Evolutionary conservation across 2,329 filamentous ascomycete species (phyloP).

Genomic region (Penicillium corylophilum): DNA sequence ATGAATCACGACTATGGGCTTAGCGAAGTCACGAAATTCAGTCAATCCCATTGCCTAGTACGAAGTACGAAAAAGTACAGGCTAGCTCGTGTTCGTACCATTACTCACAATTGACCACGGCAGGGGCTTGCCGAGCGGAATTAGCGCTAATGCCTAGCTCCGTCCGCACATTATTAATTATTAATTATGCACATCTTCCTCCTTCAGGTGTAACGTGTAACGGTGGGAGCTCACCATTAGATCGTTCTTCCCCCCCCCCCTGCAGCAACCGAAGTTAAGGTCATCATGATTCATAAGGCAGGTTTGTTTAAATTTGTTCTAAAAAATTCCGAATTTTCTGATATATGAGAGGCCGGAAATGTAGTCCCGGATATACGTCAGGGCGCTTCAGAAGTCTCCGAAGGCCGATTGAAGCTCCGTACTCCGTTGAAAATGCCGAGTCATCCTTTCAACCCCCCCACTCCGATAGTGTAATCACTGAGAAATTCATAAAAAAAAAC

Average conservation of each 20-base stretch:
- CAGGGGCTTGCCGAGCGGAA: slow-evolving; percentile 7
- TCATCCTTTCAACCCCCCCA: slow-evolving; percentile 7
- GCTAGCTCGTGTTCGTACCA: background rate
- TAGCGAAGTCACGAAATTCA: no score
- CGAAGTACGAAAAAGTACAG: background rate
- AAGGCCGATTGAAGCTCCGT: slow-evolving; percentile 19
- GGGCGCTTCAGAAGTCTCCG: slow-evolving; percentile 12
- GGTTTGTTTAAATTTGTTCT: no score
- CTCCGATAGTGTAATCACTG: slow-evolving; percentile 9
- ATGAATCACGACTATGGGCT: slow-evolving; percentile 13
- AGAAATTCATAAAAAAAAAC: slow-evolving; percentile 5
- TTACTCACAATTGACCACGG: background rate
- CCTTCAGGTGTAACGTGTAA: background rate
- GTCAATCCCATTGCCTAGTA: background rate
- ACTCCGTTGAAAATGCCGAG: slow-evolving; percentile 20
- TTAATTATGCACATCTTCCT: slow-evolving; percentile 7
- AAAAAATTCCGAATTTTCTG: background rate
- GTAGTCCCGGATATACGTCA: slow-evolving; percentile 22
- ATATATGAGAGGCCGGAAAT: slow-evolving; percentile 15
- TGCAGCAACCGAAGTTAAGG: no score
- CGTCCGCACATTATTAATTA: slow-evolving; percentile 1
- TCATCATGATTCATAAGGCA: slow-evolving; percentile 4
- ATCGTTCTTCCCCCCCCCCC: no score
- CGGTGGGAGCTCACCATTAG: background rate
- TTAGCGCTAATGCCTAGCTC: background rate